Base-by-base conservation (phyloP, 495 filamentous ascomycete genomes). In the Daldinia loculata region DNA sequence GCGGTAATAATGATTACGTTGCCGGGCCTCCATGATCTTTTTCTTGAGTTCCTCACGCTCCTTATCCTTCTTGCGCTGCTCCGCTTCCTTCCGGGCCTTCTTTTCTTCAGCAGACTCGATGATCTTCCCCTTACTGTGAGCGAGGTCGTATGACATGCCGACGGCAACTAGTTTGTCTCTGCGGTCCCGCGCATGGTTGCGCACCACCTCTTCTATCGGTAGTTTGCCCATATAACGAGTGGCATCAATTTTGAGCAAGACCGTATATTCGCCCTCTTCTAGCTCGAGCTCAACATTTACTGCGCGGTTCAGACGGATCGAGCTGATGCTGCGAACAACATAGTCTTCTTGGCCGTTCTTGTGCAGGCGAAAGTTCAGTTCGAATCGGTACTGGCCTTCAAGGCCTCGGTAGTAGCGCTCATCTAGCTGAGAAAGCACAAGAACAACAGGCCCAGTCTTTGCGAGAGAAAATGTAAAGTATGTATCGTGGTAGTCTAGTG, bases 121-220 rank as follows among this genome's bases (percentile, higher is more conserved):
- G 19, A 90, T 82, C 22, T 89, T 85, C 17, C 90, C 91, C 77
- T 94, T 94, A 38, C 89, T 89, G 74, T 96, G 92, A 4, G 94
- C 93, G 9, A 95, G 79, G 74, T 97, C 94, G 63, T 97, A 96
- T 4, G 90, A 89, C 29, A 91, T 85, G 4, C 92, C 94, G 22
- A 95, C 89, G 62, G 91, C 89, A 2, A 94, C 86, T 2, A 98
- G 84, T 78, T 98, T 98, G 52, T 94, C 92, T 29, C 93, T 89
- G 26, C 87, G 84, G 1, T 76, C 75, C 41, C 85, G 83, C 26
- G 89, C 90, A 59, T 89, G 85, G 3, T 84, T 80, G 29, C 86
- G 85, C 7, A 96, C 87, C 5, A 89, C 88, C 1, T 93, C 86
- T 70, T 94, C 91, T 14, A 91, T 86, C 2, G 87, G 86, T 17